Base-by-base conservation (phyloP, 2,329 filamentous ascomycete genomes). In the Remersonia thermophila region DNA sequence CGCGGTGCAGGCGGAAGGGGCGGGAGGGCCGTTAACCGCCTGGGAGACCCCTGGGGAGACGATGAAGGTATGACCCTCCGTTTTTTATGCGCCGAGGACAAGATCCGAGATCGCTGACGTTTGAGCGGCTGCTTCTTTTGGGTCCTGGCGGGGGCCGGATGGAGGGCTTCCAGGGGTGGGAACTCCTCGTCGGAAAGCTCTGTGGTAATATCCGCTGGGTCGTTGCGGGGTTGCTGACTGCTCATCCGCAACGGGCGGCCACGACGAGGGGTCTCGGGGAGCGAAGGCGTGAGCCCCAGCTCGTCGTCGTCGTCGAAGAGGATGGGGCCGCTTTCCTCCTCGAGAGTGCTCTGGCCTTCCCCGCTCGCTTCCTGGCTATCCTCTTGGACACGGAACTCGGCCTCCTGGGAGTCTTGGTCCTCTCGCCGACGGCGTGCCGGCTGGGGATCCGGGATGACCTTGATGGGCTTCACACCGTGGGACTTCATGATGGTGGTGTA, bases 401-500 rank as follows among this genome's bases (percentile, higher is more conserved):
- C 57, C 27, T 69, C 65, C 39, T 66, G 62, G 0, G 61, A 67
- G 37, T 66, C 61, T 6, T 66, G 60, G 10, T 65, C 59, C 18
- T 27, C 50, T 50, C 30, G 53, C 43, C 37, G 20, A 23, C 20
- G 20, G 5, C 48, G 35, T 14, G 27, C 33, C 27, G 35, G 13
- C 32, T 45, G 36, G 39, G 51, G 15, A 54, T 50, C 9, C 28
- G 50, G 40, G 7, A 59, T 51, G 28, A 71, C 55, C 36, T 61
- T 61, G 25, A 75, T 48, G 0, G 72, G 72, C 35, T 63, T 65
- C 18, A 76, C 53, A 16, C 72, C 72, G 38, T 71, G 70, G 3
- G 64, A 63, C 47, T 66, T 70, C 46, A 74, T 63, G 14, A 62
- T 54, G 3, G 55, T 67, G 37, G 63, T 66, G 49, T 74, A 75